Conservation (phyloP, 306 rosid species). For the Glycine soja region DNA sequence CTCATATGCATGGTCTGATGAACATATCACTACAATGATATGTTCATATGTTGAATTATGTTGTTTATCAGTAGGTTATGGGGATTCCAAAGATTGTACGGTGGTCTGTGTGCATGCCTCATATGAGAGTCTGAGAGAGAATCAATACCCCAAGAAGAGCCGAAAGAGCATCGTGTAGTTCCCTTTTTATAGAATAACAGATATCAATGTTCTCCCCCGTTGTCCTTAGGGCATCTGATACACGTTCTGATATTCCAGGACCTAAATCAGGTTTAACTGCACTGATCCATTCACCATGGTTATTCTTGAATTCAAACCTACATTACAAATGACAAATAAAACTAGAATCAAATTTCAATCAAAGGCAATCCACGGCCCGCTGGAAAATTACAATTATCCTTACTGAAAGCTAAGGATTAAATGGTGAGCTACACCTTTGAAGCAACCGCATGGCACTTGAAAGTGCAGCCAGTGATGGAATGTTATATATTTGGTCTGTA, state of each 20-base stretch:
- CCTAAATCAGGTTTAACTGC: slow-evolving; percentile 76
- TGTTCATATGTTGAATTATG: slow-evolving; percentile 7
- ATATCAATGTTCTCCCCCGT: slow-evolving; percentile 61
- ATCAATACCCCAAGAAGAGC: slow-evolving; percentile 83
- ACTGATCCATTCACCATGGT: slow-evolving; percentile 80
- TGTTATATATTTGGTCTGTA: slow-evolving; percentile 56
- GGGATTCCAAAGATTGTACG: background rate
- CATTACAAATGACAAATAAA: slow-evolving; percentile 24
- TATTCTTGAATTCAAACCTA: slow-evolving; percentile 86
- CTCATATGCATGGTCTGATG: background rate
- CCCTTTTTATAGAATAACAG: slow-evolving; percentile 59
- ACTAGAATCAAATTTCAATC: slow-evolving; percentile 16
- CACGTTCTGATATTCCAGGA: slow-evolving; percentile 81
- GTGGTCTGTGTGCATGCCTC: background rate
- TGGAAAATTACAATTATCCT: slow-evolving; percentile 30
- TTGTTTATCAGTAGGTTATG: background rate
- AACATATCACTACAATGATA: background rate
- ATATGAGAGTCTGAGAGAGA: slow-evolving; percentile 20
- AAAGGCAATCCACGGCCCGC: slow-evolving; percentile 12
- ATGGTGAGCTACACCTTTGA: slow-evolving; percentile 60
- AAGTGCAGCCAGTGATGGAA: slow-evolving; percentile 87
- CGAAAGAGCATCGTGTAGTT: slow-evolving; percentile 70
- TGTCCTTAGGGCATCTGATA: slow-evolving; percentile 63
- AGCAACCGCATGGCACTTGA: slow-evolving; percentile 75
- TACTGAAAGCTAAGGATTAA: slow-evolving; percentile 21